These are phyloP conservation scores for Tripidium arundinaceum DNA, from an alignment of 202 grass and related monocot genomes.

Conservation along the genomic window DNA sequence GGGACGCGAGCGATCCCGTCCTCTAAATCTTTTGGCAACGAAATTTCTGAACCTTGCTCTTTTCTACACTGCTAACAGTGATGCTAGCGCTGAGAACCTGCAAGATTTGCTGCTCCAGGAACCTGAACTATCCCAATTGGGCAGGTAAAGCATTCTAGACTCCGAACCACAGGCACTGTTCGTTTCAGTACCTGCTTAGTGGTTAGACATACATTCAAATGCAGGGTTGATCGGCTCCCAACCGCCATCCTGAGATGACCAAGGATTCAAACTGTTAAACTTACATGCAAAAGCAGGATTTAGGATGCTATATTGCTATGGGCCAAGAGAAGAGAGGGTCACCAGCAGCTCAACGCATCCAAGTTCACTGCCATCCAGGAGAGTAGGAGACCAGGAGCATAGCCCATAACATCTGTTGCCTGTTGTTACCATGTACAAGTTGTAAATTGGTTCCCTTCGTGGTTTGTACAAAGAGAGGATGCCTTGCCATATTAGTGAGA, in stretches of 20 bases:
- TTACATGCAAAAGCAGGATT: not conserved
- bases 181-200: constrained; percentile 13
- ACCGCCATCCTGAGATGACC: not conserved
- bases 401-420: too few species aligned
- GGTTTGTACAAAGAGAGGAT: too few species aligned
- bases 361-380: too few species aligned
- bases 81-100: constrained; percentile 43
- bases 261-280: not conserved
- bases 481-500: too few species aligned
- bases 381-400: too few species aligned
- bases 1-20: too few species aligned
- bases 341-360: too few species aligned
- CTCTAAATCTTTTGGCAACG: not conserved
- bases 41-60: constrained; percentile 14
- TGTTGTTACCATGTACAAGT: too few species aligned
- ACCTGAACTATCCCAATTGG: constrained; percentile 63
- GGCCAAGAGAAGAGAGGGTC: not conserved
- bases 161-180: not conserved
- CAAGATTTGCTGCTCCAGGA: constrained; percentile 80
- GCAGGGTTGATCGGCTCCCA: constrained; percentile 45
- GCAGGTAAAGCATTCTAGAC: constrained; percentile 46
- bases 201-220: not conserved
- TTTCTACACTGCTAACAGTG: too few species aligned
- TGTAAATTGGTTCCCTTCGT: too few species aligned
- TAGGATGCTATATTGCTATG: too few species aligned